A percentile compares a stretch with the other conserved stretches of the same genome.
Conservation (phyloP, 169 alveolate genomes). For the Cryptosporidium meleagridis region DNA sequence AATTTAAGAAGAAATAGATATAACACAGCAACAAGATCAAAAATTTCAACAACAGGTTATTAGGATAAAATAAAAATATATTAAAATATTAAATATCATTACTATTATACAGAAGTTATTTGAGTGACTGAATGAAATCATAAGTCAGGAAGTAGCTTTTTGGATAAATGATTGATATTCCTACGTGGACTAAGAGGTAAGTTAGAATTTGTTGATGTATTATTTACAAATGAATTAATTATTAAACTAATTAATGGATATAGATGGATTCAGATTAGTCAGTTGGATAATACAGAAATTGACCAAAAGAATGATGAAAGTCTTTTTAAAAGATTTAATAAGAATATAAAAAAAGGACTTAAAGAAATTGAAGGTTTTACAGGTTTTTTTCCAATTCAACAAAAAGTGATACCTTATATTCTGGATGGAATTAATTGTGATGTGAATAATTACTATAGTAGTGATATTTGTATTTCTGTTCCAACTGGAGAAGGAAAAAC, state of each 20-base stretch:
- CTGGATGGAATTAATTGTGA: slow-evolving; percentile 32
- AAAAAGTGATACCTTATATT: slow-evolving; percentile 49
- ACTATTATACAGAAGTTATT: not conserved
- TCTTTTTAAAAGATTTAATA: not conserved
- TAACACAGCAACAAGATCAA: too few relatives aligned
- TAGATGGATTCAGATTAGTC: slow-evolving; percentile 38
- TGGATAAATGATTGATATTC: slow-evolving; percentile 25
- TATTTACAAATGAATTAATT: not conserved
- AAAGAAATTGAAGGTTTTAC: slow-evolving; percentile 24
- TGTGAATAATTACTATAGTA: slow-evolving; percentile 34
- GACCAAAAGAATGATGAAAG: not conserved
- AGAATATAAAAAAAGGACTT: slow-evolving; percentile 39
- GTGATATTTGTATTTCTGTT: slow-evolving; percentile 80
- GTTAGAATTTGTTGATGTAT: not conserved
- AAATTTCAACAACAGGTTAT: too few relatives aligned
- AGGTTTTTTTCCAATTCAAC: slow-evolving; percentile 56
- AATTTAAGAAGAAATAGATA: not conserved
- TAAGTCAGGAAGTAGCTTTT: not conserved
- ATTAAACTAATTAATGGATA: not conserved
- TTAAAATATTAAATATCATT: too few relatives aligned
- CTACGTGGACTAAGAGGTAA: slow-evolving; percentile 70
- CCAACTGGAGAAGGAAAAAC: slow-evolving; percentile 82
- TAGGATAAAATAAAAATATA: too few relatives aligned
- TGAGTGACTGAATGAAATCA: not conserved
- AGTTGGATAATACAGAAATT: not conserved